Conservation (phyloP, 495 filamentous ascomycete species). For the Ascodesmis nigricans region DNA sequence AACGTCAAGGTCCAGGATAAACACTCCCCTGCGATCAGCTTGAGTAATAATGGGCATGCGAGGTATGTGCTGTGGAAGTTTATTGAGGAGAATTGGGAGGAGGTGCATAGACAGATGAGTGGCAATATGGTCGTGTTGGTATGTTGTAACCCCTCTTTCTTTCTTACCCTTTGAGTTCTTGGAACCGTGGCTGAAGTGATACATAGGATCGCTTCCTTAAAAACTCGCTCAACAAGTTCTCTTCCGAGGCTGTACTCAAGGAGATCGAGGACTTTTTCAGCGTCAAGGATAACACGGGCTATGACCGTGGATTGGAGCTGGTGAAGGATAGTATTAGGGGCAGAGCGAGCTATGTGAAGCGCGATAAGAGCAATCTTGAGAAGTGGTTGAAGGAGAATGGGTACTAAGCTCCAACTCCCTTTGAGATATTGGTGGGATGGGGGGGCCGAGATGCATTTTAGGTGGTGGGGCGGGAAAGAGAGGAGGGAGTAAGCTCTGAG, state of each 20-base stretch:
- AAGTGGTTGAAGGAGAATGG: conserved; percentile 47
- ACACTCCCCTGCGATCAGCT: conserved; percentile 49
- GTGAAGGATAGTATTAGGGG: conserved; percentile 59
- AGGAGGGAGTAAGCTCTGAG: too few relatives aligned
- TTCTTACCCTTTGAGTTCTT: too few relatives aligned
- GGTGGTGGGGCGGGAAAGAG: too few relatives aligned
- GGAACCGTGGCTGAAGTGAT: too few relatives aligned
- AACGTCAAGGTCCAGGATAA: conserved; percentile 60
- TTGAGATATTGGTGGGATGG: too few relatives aligned
- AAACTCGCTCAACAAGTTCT: conserved; percentile 52
- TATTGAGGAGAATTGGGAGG: conserved; percentile 55
- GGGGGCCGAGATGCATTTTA: too few relatives aligned
- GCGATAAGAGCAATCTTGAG: conserved; percentile 43
- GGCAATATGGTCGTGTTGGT: conserved; percentile 63
- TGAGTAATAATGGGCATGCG: conserved; percentile 47
- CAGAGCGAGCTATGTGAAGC: conserved; percentile 51
- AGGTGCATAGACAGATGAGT: conserved; percentile 42
- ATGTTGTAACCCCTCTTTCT: too few relatives aligned
- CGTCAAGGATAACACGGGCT: conserved; percentile 57
- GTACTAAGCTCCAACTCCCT: too few relatives aligned
- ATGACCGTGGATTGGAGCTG: conserved; percentile 55
- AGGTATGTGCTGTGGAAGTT: conserved; percentile 62
- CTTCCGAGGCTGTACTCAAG: conserved; percentile 38
- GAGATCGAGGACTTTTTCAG: conserved; percentile 73
- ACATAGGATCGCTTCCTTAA: conserved; percentile 78